Percentiles rank a stretch among this genome's conserved stretches.
Conservation (phyloP, 371 early-diverging fungal species). For the Lichtheimia hyalospora region DNA sequence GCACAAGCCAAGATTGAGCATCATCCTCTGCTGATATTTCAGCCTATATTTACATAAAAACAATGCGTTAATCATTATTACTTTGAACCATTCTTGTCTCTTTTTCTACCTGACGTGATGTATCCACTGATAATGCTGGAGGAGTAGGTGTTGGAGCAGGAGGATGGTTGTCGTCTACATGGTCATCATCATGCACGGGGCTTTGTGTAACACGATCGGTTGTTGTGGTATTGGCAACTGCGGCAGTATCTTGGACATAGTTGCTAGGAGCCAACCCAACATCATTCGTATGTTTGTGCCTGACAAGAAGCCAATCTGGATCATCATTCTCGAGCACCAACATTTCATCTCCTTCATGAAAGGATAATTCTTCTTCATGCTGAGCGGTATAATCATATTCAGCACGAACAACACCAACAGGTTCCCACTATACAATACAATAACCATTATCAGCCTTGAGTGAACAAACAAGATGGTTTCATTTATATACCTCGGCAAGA, state of each 20-base stretch:
- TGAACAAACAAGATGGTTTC: neutral
- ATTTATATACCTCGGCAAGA: conserved; percentile 59
- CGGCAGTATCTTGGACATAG: conserved; percentile 64
- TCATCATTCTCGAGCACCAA: conserved; percentile 75
- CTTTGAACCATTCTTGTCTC: too few relatives aligned
- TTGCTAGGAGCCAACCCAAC: conserved; percentile 78
- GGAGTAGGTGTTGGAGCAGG: neutral
- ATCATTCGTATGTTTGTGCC: conserved; percentile 42
- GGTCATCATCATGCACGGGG: neutral
- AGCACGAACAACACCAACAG: conserved; percentile 63
- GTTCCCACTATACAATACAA: conserved; percentile 8
- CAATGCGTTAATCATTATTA: too few relatives aligned
- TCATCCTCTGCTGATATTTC: conserved; percentile 21
- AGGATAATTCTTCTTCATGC: conserved; percentile 76
- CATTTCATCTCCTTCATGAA: conserved; percentile 75
- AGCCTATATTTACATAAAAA: neutral
- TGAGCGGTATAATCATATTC: conserved; percentile 79
- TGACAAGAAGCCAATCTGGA: conserved; percentile 80
- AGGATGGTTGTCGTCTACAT: neutral
- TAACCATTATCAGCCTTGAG: neutral
- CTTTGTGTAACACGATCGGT: neutral
- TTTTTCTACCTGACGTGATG: too few relatives aligned
- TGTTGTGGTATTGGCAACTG: conserved; percentile 5
- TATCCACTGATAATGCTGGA: neutral
- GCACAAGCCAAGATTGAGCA: conserved; percentile 38